Base-by-base conservation (phyloP, 2,329 filamentous ascomycete species). In the Diplodia sapinea region DNA sequence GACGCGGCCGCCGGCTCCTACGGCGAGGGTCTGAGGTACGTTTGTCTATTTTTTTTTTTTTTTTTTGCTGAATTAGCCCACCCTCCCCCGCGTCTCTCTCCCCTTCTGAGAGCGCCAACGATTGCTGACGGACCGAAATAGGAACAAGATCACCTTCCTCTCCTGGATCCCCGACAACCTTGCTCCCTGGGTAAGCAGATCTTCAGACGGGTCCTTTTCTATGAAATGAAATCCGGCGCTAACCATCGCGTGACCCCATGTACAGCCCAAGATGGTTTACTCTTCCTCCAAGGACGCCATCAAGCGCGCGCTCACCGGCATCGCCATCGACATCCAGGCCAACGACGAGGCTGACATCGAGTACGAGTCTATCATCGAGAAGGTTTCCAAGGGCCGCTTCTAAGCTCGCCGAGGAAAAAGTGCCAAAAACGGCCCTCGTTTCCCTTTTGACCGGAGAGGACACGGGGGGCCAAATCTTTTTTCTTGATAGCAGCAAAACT, bases 261-360 rank as follows among this genome's bases (percentile, higher is more conserved):
- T 59, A 36, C 73, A 93, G 91, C 86, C 90, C 81, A 93, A 93
- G 86, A 95, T 95, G 92, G 86, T 93, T 80, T 95, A 94, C 85
- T 91, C 91, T 74, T 91, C 92, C 64, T 95, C 92, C 81, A 95
- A 94, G 85, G 91, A 94, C 75, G 90, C 91, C 69, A 86, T 95
- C 73, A 94, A 93, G 87, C 89, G 89, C 80, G 81, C 90, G 62
- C 87, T 95, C 71, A 91, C 87, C 77, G 91, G 91, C 71, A 83
- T 94, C 74, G 90, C 89, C 70, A 82, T 84, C 74, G 91, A 94
- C 79, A 85, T 94, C 75, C 91, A 95, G 85, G 91, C 91, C 83
- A 94, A 94, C 84, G 91, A 94, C 80, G 81, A 83, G 73, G 90
- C 93, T 80, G 91, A 94, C 80, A 91, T 95, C 77, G 91, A 94